Evolutionary conservation across 805 yeast species (phyloP).

Genomic region (Metschnikowia colocasiae): DNA sequence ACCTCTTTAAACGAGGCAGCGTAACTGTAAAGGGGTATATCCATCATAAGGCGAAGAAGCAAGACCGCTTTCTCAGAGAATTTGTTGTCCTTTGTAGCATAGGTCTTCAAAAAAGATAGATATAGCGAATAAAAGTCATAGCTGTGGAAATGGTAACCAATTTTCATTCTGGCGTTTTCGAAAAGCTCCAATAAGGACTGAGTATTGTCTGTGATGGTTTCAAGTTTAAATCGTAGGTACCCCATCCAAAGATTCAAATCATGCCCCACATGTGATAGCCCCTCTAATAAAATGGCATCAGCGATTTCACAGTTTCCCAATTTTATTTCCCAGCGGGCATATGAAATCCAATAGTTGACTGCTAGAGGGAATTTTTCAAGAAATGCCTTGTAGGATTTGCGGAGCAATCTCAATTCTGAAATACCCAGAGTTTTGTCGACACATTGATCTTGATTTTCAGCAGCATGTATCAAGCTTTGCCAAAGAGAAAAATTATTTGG

Average conservation of each 20-base stretch:
- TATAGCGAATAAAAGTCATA: slow-evolving; percentile 51
- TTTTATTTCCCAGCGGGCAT: slow-evolving; percentile 45
- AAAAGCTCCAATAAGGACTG: slow-evolving; percentile 33
- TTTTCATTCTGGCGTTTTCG: slow-evolving; percentile 44
- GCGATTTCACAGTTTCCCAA: slow-evolving; percentile 42
- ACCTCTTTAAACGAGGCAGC: slow-evolving; percentile 40
- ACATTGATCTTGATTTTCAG: slow-evolving; percentile 27
- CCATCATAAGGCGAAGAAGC: slow-evolving; percentile 47
- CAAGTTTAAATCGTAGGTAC: slow-evolving; percentile 41
- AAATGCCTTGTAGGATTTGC: slow-evolving; percentile 40
- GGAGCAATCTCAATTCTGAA: slow-evolving; percentile 29
- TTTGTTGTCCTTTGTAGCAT: slow-evolving; percentile 20
- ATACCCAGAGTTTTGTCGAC: slow-evolving; percentile 34
- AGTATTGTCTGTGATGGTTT: slow-evolving; percentile 28
- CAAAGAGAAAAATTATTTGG: slow-evolving; percentile 38
- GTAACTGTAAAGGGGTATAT: slow-evolving; percentile 55
- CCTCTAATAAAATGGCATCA: slow-evolving; percentile 21
- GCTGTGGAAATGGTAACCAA: slow-evolving; percentile 53
- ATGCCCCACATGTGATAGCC: slow-evolving; percentile 35
- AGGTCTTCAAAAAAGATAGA: slow-evolving; percentile 38
- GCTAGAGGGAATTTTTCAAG: slow-evolving; percentile 46
- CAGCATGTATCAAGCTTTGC: slow-evolving; percentile 31
- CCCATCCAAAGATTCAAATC: slow-evolving; percentile 51
- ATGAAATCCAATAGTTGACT: slow-evolving; percentile 57
- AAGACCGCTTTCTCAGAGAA: slow-evolving; percentile 34